Evolutionary conservation across 441 rosid species (phyloP).

Genomic region (Omphalea diandra): DNA sequence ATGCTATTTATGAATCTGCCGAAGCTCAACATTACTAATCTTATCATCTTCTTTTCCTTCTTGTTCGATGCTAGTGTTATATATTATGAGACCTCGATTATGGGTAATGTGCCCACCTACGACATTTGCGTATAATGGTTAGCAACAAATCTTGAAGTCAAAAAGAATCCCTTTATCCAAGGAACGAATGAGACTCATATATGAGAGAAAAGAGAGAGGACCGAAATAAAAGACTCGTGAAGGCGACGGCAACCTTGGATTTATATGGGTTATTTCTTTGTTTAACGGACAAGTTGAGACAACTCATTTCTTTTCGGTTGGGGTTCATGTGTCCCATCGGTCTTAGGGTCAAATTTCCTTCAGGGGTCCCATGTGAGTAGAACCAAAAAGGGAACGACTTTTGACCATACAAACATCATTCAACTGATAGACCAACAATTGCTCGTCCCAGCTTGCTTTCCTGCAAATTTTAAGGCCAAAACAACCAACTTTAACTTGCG

Average conservation of each 20-base stretch:
- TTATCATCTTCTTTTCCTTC: background rate
- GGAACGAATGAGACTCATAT: conserved; percentile 28
- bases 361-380: too few relatives aligned
- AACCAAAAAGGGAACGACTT: too few relatives aligned
- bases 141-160: conserved; percentile 25
- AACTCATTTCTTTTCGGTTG: too few relatives aligned
- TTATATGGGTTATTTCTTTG: too few relatives aligned
- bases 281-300: too few relatives aligned
- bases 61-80: background rate
- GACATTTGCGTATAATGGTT: conserved; percentile 15
- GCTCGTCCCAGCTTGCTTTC: too few relatives aligned
- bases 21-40: conserved; percentile 20
- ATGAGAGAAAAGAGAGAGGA: conserved; percentile 5
- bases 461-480: too few relatives aligned
- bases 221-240: conserved; percentile 53
- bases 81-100: conserved; percentile 15
- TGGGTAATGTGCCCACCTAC: conserved; percentile 12
- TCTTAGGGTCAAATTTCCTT: too few relatives aligned
- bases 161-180: conserved; percentile 36
- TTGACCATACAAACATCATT: too few relatives aligned
- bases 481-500: too few relatives aligned
- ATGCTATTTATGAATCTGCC: conserved; percentile 37
- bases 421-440: too few relatives aligned
- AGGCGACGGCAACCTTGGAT: conserved; percentile 57
- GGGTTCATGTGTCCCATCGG: too few relatives aligned